Evolutionary conservation across 768 basidiomycete species (phyloP).

Genomic region (Fistulinella prunicolor): DNA sequence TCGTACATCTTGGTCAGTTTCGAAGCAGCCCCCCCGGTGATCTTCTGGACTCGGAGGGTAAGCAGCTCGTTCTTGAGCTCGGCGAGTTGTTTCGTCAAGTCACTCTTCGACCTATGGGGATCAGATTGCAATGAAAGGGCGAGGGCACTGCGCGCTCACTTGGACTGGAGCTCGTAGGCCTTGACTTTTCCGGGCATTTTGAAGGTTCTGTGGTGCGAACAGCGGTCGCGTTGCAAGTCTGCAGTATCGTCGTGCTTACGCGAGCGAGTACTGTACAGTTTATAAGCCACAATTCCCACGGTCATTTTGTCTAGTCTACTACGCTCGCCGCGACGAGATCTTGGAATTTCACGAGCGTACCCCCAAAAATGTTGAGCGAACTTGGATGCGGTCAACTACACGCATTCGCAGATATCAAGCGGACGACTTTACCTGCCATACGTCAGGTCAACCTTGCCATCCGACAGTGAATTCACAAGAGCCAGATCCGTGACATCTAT

Average conservation of each 20-base stretch:
- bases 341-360: constrained; percentile 56
- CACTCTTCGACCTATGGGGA: constrained; percentile 81
- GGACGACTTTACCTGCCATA: constrained; percentile 33
- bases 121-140: neutral
- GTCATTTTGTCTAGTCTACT: neutral
- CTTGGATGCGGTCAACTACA: constrained; percentile 26
- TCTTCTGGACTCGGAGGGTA: constrained; percentile 94
- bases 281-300: constrained; percentile 42
- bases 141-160: constrained; percentile 49
- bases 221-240: constrained; percentile 27
- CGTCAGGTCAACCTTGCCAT: constrained; percentile 62
- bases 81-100: constrained; percentile 88
- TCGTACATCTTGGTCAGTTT: constrained; percentile 98
- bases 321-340: constrained; percentile 45
- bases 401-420: neutral
- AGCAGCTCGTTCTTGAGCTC: constrained; percentile 97
- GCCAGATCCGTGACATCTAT: constrained; percentile 80
- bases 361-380: constrained; percentile 71
- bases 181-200: constrained; percentile 91
- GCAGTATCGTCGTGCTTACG: constrained; percentile 30
- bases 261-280: constrained; percentile 39
- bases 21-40: constrained; percentile 90
- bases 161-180: constrained; percentile 94
- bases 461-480: constrained; percentile 75
- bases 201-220: constrained; percentile 22